Conservation (phyloP, 768 basidiomycete genomes). For the Auricularia cornea region DNA sequence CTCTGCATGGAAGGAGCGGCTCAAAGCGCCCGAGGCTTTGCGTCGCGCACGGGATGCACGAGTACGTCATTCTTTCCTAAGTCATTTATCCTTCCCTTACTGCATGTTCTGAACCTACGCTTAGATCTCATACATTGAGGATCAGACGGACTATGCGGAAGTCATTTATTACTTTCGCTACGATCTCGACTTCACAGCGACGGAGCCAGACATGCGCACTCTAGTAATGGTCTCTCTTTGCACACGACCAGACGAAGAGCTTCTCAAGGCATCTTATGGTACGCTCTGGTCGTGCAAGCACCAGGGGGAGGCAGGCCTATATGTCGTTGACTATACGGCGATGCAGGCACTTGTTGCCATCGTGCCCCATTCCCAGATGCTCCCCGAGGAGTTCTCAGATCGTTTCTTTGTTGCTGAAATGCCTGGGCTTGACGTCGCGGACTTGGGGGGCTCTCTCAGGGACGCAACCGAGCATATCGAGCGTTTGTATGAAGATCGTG, state of each 20-base stretch:
- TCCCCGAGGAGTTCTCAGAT: neutral
- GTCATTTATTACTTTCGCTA: neutral
- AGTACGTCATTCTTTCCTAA: neutral
- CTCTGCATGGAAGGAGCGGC: neutral
- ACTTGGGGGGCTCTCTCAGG: neutral
- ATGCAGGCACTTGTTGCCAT: neutral
- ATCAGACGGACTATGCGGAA: neutral
- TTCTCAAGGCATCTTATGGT: neutral
- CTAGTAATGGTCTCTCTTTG: neutral
- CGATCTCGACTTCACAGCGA: neutral
- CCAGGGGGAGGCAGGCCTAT: neutral
- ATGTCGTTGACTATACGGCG: neutral
- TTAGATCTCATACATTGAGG: neutral
- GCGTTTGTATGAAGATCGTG: too few species aligned
- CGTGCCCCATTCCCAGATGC: neutral
- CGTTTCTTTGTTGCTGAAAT: neutral
- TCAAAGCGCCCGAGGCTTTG: neutral
- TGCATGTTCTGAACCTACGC: neutral
- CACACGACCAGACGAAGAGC: neutral
- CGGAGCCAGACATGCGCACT: neutral
- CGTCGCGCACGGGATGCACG: neutral
- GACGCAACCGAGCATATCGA: too few species aligned
- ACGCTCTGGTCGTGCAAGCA: neutral
- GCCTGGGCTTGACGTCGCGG: neutral
- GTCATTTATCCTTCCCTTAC: neutral